Evolutionary conservation across 176 grass and related monocot genomes (phyloP), one percentile per base, ranked within the genome.

Genomic region (Cymbopogon citratus): DNA sequence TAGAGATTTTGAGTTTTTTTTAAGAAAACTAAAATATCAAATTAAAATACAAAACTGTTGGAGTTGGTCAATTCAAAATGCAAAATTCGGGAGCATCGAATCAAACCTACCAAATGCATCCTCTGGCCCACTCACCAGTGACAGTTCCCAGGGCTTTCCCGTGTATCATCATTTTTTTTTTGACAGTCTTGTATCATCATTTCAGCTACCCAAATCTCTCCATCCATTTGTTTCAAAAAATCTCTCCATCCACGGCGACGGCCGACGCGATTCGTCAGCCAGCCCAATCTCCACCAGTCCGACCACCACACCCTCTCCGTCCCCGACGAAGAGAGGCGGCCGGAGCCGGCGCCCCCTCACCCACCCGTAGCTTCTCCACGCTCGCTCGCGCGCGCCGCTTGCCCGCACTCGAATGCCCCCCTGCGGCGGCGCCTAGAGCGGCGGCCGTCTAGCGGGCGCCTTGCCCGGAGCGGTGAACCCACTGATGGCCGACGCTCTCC

Each of bases 401-500:
- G 9, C 10, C 21, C 33, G 57, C 23, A 23, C 57, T 74, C 54
- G 88, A 45, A 78, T 86, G 73, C 83, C 57, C 5, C 79, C 74
- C 6, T 60, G n/a, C 77, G 24, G 60, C 9, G 87, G 33, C 68
- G 78, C 33, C 2, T 40, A 56, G 46, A 56, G 74, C 66, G 67
- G 69, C 82, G 70, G 38, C 60, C 25, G 35, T 77, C 65, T 81
- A 89, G 43, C 77, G 3, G 71, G 63, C 21, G 45, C 48, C n/a
- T n/a, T n/a, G n/a, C n/a, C 19, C 27, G 29, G 18, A 15, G 63
- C 21, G 76, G 64, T 63, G 18, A 56, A 11, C 13, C 72, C 75
- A 66, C 33, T 21, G 65, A 97, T 97, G 91, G 94, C 86, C 45
- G 94, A 93, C 77, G 81, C 68, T 27, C 73, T 90, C 57, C 83